phyloP scores from a whole-genome alignment of 2,329 filamentous ascomycete species.

The Clarireedia monteithiana region DNA sequence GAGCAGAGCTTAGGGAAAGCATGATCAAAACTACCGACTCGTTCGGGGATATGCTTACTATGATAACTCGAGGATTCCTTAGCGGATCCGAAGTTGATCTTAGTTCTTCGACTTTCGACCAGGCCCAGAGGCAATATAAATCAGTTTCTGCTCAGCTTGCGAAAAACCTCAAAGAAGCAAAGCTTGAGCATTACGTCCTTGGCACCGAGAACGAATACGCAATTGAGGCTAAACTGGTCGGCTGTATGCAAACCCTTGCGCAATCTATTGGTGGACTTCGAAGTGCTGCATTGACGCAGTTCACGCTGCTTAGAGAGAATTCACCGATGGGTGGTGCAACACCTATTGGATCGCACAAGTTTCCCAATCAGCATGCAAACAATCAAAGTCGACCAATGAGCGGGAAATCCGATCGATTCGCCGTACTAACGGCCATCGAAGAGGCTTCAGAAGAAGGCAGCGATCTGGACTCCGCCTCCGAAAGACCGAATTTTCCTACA shows the following conservation, averaged over 20 bases:
- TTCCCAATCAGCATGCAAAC: neutral
- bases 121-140: slow-evolving; percentile 56
- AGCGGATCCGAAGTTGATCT: slow-evolving; percentile 76
- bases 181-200: slow-evolving; percentile 77
- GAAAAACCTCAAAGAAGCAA: slow-evolving; percentile 75
- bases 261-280: slow-evolving; percentile 86
- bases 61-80: slow-evolving; percentile 77
- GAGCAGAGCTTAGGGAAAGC: slow-evolving; percentile 63
- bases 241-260: slow-evolving; percentile 75
- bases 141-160: slow-evolving; percentile 62
- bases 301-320: slow-evolving; percentile 68
- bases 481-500: slow-evolving; percentile 3
- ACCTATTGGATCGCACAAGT: slow-evolving; percentile 6
- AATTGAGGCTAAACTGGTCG: slow-evolving; percentile 71
- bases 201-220: slow-evolving; percentile 74
- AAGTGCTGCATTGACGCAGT: slow-evolving; percentile 84
- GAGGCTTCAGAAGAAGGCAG: slow-evolving; percentile 52
- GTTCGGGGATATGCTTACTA: slow-evolving; percentile 71
- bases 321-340: slow-evolving; percentile 14
- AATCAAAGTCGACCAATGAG: slow-evolving; percentile 27
- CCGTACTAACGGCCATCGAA: slow-evolving; percentile 51
- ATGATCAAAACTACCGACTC: slow-evolving; percentile 67
- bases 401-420: slow-evolving; percentile 37
- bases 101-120: slow-evolving; percentile 54
- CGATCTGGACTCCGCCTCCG: slow-evolving; percentile 35